A percentile compares a stretch with the other conserved stretches of the same genome.
These are phyloP conservation scores for Aspergillus heteromorphus DNA, from an alignment of 495 filamentous ascomycete species.

Conservation along the genomic window DNA sequence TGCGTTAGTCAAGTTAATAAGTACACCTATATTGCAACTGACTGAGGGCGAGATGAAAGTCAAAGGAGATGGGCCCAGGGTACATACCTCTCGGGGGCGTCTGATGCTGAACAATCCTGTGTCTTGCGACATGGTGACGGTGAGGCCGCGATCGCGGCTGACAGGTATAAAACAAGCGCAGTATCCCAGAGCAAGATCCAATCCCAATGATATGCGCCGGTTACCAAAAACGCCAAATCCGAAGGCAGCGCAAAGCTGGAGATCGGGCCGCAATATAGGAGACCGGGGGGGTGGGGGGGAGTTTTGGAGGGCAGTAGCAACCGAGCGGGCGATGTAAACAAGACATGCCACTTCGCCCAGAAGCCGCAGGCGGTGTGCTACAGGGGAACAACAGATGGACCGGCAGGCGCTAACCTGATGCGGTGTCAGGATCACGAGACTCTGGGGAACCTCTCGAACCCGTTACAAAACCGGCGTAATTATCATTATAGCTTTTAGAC, in stretches of 20 bases:
- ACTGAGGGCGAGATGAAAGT: not conserved
- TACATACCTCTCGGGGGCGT: constrained; percentile 64
- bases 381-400: constrained; percentile 11
- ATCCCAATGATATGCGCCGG: not conserved
- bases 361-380: constrained; percentile 38
- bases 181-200: not conserved
- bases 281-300: too few species aligned
- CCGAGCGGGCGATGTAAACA: constrained; percentile 19
- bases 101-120: constrained; percentile 68
- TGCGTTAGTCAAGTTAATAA: constrained; percentile 11
- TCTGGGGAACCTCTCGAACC: constrained; percentile 34
- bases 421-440: constrained; percentile 28
- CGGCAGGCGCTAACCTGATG: not conserved
- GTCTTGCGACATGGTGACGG: constrained; percentile 65
- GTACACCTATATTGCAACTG: not conserved
- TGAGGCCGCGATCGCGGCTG: constrained; percentile 31
- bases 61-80: not conserved
- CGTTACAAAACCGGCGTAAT: constrained; percentile 4
- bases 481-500: too few species aligned
- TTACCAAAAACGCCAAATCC: not conserved
- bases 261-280: not conserved
- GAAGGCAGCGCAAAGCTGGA: not conserved
- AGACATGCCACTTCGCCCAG: constrained; percentile 20
- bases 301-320: constrained; percentile 5
- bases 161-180: not conserved